These are phyloP conservation scores for Alternaria consortialis DNA, from an alignment of 2,329 filamentous ascomycete species.

Conservation along the genomic window DNA sequence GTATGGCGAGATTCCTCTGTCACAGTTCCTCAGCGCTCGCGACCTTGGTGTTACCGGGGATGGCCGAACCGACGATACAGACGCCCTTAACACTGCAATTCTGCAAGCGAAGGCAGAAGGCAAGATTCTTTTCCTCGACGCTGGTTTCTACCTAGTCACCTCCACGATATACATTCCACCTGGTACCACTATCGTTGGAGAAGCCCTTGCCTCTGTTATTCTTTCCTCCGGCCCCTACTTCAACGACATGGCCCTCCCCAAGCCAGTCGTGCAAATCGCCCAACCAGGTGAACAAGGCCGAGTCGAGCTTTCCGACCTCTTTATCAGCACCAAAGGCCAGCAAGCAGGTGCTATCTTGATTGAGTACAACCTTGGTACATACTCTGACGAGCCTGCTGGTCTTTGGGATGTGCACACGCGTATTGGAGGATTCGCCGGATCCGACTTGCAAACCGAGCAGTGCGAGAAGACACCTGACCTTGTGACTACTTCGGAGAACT, in stretches of 20 bases:
- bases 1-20: constrained; percentile 60
- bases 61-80: constrained; percentile 84
- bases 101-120: constrained; percentile 66
- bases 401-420: constrained; percentile 91
- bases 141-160: constrained; percentile 65
- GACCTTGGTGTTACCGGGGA: constrained; percentile 75
- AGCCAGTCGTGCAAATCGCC: constrained; percentile 74
- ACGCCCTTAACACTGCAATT: constrained; percentile 77
- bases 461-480: constrained; percentile 78
- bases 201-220: constrained; percentile 84
- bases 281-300: constrained; percentile 68
- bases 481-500: constrained; percentile 57
- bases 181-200: constrained; percentile 81
- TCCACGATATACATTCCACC: constrained; percentile 66
- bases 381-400: constrained; percentile 68
- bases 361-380: constrained; percentile 72
- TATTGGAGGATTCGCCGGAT: constrained; percentile 81
- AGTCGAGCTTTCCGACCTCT: constrained; percentile 76
- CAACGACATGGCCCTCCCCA: constrained; percentile 62
- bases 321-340: constrained; percentile 73
- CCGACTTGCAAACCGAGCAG: constrained; percentile 75
- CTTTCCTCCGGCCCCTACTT: constrained; percentile 72
- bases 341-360: constrained; percentile 74
- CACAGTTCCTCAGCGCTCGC: constrained; percentile 66
- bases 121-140: constrained; percentile 65